These are phyloP conservation scores for Suhomyces faveliae DNA, from an alignment of 805 yeast species.

Conservation along the genomic window DNA sequence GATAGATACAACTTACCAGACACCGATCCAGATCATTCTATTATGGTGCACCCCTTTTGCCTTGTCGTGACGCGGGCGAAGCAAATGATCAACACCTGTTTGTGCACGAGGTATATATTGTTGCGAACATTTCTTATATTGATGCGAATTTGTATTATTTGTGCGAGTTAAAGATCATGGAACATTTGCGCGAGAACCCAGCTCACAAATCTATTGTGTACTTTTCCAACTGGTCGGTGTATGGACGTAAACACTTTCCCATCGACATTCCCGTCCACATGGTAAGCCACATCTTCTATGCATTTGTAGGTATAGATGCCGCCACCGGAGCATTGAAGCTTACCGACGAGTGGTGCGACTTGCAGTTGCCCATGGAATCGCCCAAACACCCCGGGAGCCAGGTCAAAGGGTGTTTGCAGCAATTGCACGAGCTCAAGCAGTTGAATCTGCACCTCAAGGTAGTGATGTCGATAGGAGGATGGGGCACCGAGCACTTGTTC, in stretches of 20 bases:
- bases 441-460: slow-evolving; percentile 45
- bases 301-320: slow-evolving; percentile 64
- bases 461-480: slow-evolving; percentile 82
- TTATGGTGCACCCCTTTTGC: too few species aligned
- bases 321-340: slow-evolving; percentile 52
- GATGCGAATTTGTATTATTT: too few species aligned
- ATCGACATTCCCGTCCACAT: slow-evolving; percentile 55
- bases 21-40: too few species aligned
- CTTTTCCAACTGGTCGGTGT: slow-evolving; percentile 48
- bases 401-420: slow-evolving; percentile 50
- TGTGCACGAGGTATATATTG: too few species aligned
- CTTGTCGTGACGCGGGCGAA: too few species aligned
- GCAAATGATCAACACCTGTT: neutral
- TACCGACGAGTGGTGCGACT: slow-evolving; percentile 68
- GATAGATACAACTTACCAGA: too few species aligned
- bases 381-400: slow-evolving; percentile 13
- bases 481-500: slow-evolving; percentile 50
- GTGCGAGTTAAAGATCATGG: too few species aligned
- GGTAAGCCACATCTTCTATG: slow-evolving; percentile 71
- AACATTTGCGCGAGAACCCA: too few species aligned
- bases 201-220: slow-evolving; percentile 40
- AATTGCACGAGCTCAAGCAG: slow-evolving; percentile 47
- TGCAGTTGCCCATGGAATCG: slow-evolving; percentile 36
- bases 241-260: slow-evolving; percentile 49
- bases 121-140: too few species aligned